Evolutionary conservation across 129 eudicot species (phyloP), one percentile per base, ranked within the genome.

Genomic region (Helichrysum umbraculigerum): DNA sequence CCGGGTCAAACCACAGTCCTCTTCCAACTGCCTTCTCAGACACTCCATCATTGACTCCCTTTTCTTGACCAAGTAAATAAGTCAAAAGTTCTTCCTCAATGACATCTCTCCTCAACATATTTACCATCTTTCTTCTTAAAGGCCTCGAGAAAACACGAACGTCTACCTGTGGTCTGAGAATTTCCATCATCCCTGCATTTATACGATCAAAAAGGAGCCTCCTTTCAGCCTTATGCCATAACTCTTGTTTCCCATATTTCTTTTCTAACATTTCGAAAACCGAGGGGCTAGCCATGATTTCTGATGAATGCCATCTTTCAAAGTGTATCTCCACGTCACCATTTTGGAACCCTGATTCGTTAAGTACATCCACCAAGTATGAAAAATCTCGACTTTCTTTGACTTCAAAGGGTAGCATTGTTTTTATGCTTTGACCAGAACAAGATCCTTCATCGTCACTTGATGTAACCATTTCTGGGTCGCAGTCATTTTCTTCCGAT

Each of bases 141-240:
- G 85, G 76, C 47, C 71, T 88, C 50, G 51, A 54, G 79, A 73
- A 72, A 33, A 66, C 28, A 15, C 5, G 54, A 57, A 85, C 7
- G 33, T 81, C 87, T 28, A 66, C 52, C 21, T 21, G 70, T 21
- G 88, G 87, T 52, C 80, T 64, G 32, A 87, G 35, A 77, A 89
- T 86, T 59, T 83, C 87, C 21, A 19, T 52, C 74, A 94, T 76
- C 22, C 92, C 90, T 20, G 66, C 72, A 73, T 91, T 91, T 69
- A 94, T 81, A 21, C 89, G 84, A 70, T 94, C 99, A 85, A 94
- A 94, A 14, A 94, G 78, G 61, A 94, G 90, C 83, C 54, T 85
- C 78, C 96, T 83, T 70, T 94, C 93, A 0, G 86, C 30, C 68
- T 71, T 89, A n/a, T 25, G 75, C 93, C 96, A 91, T 41, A 74